Evolutionary conservation across 129 eudicot species (phyloP), one percentile per base, ranked within the genome.

Genomic region (Arctium lappa): DNA sequence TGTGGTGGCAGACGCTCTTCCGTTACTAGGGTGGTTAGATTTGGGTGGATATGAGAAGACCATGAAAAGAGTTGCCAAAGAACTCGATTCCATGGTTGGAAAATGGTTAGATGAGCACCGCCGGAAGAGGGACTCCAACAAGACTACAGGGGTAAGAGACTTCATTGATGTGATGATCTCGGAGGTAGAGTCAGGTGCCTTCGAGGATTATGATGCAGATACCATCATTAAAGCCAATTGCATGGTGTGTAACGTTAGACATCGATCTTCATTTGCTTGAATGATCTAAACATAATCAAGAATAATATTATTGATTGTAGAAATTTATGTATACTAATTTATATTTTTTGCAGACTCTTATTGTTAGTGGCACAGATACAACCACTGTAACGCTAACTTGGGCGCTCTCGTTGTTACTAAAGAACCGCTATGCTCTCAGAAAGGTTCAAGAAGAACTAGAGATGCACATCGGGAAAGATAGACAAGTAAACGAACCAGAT

Each of bases 361-460:
- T 77, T 77, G 10, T 44, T 15, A 10, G 80, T 13, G 39, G 80
- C 66, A 15, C 72, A 6, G 72, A 77, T 77, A 77, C 80, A 11
- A 60, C 72, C 36, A 3, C 72, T 16, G 72, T 77, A 32, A 36
- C 16, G 72, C 80, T 77, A 3, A 77, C 80, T 16, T 77, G 72
- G 80, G 39, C 56, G 31, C 72, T 56, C 53, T 34, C 50, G 5
- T 69, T 77, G 33, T 60, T 77, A 60, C 2, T 77, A 30, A 60
- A 77, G 12, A 77, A 77, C 11, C 72, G 34, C 4, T 44, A 60
- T 60, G 72, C 53, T 36, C 72, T 60, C 2, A 77, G 3, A 30
- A 77, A 9, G 77, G 88, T 85, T 69, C 94, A 91, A 22, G 82
- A 83, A 9, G 98, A 93, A 83, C 74, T 93, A 22, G 97, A 93